Percentiles rank a stretch among this genome's conserved stretches.
Conservation (phyloP, 1,284 basidiomycete genomes). For the Boletus austroedulis region DNA sequence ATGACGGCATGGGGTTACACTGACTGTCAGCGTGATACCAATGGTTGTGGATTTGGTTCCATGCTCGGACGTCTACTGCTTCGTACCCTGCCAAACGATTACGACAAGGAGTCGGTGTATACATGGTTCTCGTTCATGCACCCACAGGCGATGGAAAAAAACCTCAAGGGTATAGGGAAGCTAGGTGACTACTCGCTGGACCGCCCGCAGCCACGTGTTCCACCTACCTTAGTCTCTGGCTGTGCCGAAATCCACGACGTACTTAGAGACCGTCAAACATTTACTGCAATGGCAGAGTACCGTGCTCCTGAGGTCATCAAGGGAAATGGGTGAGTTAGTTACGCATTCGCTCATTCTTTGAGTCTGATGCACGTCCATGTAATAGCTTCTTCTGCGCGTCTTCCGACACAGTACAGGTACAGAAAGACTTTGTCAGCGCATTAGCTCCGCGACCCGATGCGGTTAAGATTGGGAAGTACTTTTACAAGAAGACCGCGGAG, state of each 20-base stretch:
- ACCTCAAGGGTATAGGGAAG: conserved; percentile 56
- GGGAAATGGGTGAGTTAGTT: conserved; percentile 52
- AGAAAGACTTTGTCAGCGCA: conserved; percentile 47
- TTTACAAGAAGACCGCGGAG: conserved; percentile 57
- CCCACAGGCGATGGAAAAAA: conserved; percentile 59
- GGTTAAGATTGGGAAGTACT: conserved; percentile 52
- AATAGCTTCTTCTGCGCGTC: conserved; percentile 58
- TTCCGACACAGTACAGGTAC: conserved; percentile 44
- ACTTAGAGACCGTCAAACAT: conserved; percentile 46
- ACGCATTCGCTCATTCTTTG: not conserved
- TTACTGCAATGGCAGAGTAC: conserved; percentile 48
- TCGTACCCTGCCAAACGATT: conserved; percentile 69
- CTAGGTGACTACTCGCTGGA: conserved; percentile 51
- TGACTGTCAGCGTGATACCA: conserved; percentile 69
- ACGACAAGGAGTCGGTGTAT: conserved; percentile 67
- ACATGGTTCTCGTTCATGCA: conserved; percentile 87
- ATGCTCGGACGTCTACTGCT: conserved; percentile 72
- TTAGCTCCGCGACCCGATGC: conserved; percentile 47
- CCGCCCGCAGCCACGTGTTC: conserved; percentile 40
- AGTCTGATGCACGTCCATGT: not conserved
- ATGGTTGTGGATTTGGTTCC: conserved; percentile 69
- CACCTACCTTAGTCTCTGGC: conserved; percentile 38
- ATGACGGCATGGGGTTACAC: conserved; percentile 80
- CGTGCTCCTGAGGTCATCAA: conserved; percentile 51
- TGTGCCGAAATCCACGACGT: conserved; percentile 55